Evolutionary conservation across 257 asterid species (phyloP), one percentile per base, ranked within the genome.

Genomic region (Echites panduratus): DNA sequence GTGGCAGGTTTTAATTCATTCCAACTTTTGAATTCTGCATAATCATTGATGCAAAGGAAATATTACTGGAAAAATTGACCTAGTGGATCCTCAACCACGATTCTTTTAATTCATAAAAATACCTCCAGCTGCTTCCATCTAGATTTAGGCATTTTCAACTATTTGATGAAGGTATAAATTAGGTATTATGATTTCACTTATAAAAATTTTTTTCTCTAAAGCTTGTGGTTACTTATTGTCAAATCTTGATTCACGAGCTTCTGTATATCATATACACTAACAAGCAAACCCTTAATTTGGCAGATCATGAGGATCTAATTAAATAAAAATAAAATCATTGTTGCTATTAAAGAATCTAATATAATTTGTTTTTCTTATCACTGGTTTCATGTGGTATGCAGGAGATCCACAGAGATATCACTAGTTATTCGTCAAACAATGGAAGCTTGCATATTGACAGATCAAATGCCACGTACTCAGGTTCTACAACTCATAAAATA

Each of bases 351-450:
- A 48, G 68, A 17, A 29, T 43, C 27, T 44, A 11, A 49, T 45
- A 54, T 43, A 17, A 49, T 73, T 9, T 48, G 41, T 72, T 75
- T 56, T 61, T 70, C 11, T 44, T 81, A 19, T 38, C 32, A 45
- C 70, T 59, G 63, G n/a, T 77, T 65, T 45, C 70, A 14, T 73
- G 71, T 74, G 76, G 72, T 68, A 70, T 78, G 67, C 85, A 92
- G 99, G 91, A 87, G 99, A 81, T 93, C 98, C 77, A 89, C 92
- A 0, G 99, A 95, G 87, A 92, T 92, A 80, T 95, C 99, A 32
- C 76, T 92, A 82, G 98, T 95, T 70, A 87, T 95, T 84, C 96
- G 97, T 48, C 98, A 95, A 89, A 90, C 98, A 61, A 90, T 95
- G 99, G 99, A 95, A 82, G 97, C 98, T 66, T 84, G 91, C 87